Evolutionary conservation across 179 eudicot genomes (phyloP), one percentile per base, ranked within the genome.

Genomic region (Beta macrorhiza): DNA sequence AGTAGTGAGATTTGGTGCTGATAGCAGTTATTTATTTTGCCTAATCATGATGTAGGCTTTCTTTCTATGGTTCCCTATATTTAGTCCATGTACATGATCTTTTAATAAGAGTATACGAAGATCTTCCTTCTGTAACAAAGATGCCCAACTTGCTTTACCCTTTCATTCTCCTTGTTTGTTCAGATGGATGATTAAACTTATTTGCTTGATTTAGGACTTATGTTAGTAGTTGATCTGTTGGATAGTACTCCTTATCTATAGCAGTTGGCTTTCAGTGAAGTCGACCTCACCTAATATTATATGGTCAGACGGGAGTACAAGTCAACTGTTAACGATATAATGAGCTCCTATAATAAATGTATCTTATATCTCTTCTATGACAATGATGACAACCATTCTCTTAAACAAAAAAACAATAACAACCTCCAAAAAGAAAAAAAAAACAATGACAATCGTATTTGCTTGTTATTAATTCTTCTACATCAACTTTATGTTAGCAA

Each of bases 1-100:
- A 32, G 44, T 55, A 71, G 51, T 16, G 32, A 17, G 42, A 4
- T 62, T 22, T 67, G 68, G 47, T 20, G 32, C 29, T 57, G 20
- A 32, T 74, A 75, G 25, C 4, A 17, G 51, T 75, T 32, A 14
- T 57, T 37, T 37, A 37, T 37, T 19, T 75, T 22, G 52, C 64
- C 51, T 56, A 42, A 75, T 75, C 16, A 57, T 74, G 47, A 57
- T 75, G 78, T 57, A 42, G 78, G 47, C 16, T 15, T 55, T 56
- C 49, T 57, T 56, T 75, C 42, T 55, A 75, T 29, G 52, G 78
- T 75, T 58, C 29, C 78, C 10, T 75, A 29, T 8, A 57, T 17
- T 19, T 16, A 75, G 45, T 29, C 9, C 51, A 75, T 75, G 51
- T 73, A 25, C 58, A 49, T 51, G 75, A 72, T 72, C 58, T 72